Conservation (phyloP, 257 asterid species). For the Solanum medicagineum region DNA sequence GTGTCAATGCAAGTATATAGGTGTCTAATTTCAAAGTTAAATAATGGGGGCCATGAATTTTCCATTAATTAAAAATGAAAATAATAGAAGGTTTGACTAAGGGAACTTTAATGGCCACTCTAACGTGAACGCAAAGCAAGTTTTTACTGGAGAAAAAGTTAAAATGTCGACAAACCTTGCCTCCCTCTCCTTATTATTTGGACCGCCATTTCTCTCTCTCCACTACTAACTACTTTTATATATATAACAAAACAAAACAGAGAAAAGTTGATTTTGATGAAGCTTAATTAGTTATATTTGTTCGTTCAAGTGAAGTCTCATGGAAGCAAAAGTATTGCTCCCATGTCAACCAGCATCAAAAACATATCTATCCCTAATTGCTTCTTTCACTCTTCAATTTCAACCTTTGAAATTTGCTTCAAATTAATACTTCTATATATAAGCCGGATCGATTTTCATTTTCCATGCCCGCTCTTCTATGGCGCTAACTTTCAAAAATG, state of each 20-base stretch:
- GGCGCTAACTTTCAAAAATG: constrained; percentile 8
- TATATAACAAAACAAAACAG: too few species aligned
- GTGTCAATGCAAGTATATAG: neutral
- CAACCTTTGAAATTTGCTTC: neutral
- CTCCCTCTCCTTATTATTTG: constrained; percentile 20
- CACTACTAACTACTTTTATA: too few species aligned
- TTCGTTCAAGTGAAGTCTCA: neutral
- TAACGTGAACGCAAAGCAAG: constrained; percentile 26
- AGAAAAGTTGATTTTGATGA: neutral
- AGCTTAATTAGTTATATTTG: neutral
- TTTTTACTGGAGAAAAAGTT: constrained; percentile 12
- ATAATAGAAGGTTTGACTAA: constrained; percentile 13
- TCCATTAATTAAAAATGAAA: neutral
- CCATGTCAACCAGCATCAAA: constrained; percentile 9
- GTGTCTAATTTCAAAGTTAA: neutral
- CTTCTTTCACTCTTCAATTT: neutral
- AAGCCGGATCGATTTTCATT: too few species aligned
- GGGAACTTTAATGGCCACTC: neutral
- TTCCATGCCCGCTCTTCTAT: constrained; percentile 5
- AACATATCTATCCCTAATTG: neutral
- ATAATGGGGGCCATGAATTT: neutral
- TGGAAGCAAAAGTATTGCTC: constrained; percentile 8
- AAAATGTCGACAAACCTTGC: constrained; percentile 11
- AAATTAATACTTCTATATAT: neutral
- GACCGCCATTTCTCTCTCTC: neutral